These are phyloP conservation scores for Groenewaldozyma sp. DNA, from an alignment of 1,139 yeast genomes.

Conservation along the genomic window DNA sequence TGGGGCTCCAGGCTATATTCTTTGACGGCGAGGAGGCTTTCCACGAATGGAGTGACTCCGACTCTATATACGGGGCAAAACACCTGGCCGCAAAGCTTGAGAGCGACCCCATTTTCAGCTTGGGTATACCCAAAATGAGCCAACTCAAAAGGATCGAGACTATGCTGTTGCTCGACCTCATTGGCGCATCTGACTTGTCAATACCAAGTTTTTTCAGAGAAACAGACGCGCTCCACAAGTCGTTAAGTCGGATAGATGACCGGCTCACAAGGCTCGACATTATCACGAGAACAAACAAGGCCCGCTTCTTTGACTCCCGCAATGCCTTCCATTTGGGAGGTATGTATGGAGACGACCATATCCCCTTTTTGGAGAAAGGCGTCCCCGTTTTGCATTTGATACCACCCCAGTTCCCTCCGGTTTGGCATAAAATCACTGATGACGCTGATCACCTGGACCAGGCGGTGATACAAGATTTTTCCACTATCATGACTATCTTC, in stretches of 20 bases:
- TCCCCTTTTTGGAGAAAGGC: slow-evolving; percentile 40
- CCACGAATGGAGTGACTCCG: slow-evolving; percentile 39
- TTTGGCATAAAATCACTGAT: slow-evolving; percentile 42
- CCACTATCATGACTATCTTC: slow-evolving; percentile 27
- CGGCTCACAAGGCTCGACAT: slow-evolving; percentile 14
- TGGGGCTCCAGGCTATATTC: slow-evolving; percentile 42
- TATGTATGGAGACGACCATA: slow-evolving; percentile 43
- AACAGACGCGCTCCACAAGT: slow-evolving; percentile 34
- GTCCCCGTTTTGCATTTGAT: slow-evolving; percentile 44
- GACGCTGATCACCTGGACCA: slow-evolving; percentile 29
- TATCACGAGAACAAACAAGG: slow-evolving; percentile 8
- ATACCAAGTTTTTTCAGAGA: slow-evolving; percentile 40
- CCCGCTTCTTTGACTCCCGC: slow-evolving; percentile 16
- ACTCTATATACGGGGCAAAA: slow-evolving; percentile 48
- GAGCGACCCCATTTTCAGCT: not conserved
- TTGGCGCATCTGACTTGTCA: slow-evolving; percentile 34
- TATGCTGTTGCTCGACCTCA: slow-evolving; percentile 41
- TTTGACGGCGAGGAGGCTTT: slow-evolving; percentile 56
- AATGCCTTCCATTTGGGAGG: slow-evolving; percentile 21
- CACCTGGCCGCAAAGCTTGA: slow-evolving; percentile 34
- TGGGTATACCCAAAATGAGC: slow-evolving; percentile 7
- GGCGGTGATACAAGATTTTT: slow-evolving; percentile 31
- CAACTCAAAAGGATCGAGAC: slow-evolving; percentile 31
- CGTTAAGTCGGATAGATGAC: slow-evolving; percentile 25
- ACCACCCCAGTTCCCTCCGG: slow-evolving; percentile 40